A percentile compares a stretch with the other conserved stretches of the same genome.
These are phyloP conservation scores for Ogataea dorogensis DNA, from an alignment of 805 yeast species.

Conservation along the genomic window DNA sequence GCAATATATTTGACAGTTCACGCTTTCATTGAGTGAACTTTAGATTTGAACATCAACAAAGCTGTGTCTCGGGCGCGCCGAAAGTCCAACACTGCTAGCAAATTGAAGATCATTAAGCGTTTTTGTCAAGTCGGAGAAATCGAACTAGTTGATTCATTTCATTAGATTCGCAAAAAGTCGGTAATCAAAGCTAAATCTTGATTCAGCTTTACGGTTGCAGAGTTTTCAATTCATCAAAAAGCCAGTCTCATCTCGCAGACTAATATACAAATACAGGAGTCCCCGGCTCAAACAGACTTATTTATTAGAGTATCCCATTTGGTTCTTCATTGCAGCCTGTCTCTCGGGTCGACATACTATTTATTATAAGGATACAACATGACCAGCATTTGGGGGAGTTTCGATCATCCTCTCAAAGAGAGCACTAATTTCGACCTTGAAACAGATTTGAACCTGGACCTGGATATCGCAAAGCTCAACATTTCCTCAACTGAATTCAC, in stretches of 20 bases:
- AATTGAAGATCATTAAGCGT: too few relatives aligned
- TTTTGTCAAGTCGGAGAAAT: not conserved
- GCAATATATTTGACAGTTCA: not conserved
- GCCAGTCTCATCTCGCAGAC: not conserved
- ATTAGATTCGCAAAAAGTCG: too few relatives aligned
- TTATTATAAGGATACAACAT: slow-evolving; percentile 8
- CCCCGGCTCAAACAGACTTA: too few relatives aligned
- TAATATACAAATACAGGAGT: too few relatives aligned
- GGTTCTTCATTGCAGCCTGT: slow-evolving; percentile 7
- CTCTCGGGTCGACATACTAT: slow-evolving; percentile 1
- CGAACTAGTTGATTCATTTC: too few relatives aligned
- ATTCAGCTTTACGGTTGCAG: too few relatives aligned
- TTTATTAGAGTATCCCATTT: slow-evolving; percentile 7
- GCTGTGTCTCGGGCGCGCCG: not conserved
- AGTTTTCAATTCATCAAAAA: too few relatives aligned
- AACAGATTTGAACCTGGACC: slow-evolving; percentile 11
- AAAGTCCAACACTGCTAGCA: too few relatives aligned
- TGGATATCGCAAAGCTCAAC: slow-evolving; percentile 13
- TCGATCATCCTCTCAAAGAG: slow-evolving; percentile 11
- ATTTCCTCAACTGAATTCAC: slow-evolving; percentile 14
- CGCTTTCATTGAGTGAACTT: not conserved
- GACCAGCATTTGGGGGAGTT: slow-evolving; percentile 18
- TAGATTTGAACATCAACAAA: not conserved
- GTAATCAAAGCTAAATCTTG: too few relatives aligned
- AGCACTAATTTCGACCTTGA: slow-evolving; percentile 11